Base-by-base conservation (phyloP, 768 basidiomycete genomes). In the Agaricus blazei region DNA sequence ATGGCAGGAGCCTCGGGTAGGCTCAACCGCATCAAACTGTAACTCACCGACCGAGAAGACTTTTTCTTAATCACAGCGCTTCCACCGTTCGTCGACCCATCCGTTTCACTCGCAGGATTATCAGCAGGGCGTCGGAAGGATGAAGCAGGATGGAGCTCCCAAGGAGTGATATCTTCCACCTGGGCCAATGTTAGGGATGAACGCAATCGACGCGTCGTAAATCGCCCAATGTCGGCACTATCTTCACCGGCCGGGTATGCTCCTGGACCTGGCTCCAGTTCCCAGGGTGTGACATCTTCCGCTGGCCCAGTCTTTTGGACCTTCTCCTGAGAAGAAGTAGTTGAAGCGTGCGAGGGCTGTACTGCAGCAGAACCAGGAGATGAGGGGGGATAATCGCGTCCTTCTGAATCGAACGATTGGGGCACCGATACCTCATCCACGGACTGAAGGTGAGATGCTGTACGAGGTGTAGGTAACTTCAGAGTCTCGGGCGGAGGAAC, bases 201-300 rank as follows among this genome's bases (percentile, higher is more conserved):
- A 3, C 63, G 63, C 14, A 63, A 57, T 29, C 61, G 58, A 9
- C 56, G 47, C 19, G 62, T 56, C n/a, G 29, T 37, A 24, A 40
- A 41, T 24, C 40, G 38, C 48, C 45, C 55, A 46, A 43, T 47
- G 55, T 59, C 52, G 15, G 41, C 42, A 26, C 36, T 23, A 37
- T 51, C 49, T 41, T 50, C 47, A 38, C 19, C 47, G 12, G 34
- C 36, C 27, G 57, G 19, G n/a, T 26, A 23, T 23, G 14, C 4
- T 19, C 29, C 41, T 31, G 34, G 54, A 24, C 58, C 59, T 15
- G 65, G 58, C 54, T 67, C 63, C 9, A 67, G 56, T 53, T 67
- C 68, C 68, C 68, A 68, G 43, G 68, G 65, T 12, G 65, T 63
- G 36, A 68, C 67, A 56, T 67, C 66, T 47, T 65, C 65, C n/a